These are phyloP conservation scores for Pelargonium citronellum DNA, from an alignment of 441 rosid genomes.

Conservation along the genomic window DNA sequence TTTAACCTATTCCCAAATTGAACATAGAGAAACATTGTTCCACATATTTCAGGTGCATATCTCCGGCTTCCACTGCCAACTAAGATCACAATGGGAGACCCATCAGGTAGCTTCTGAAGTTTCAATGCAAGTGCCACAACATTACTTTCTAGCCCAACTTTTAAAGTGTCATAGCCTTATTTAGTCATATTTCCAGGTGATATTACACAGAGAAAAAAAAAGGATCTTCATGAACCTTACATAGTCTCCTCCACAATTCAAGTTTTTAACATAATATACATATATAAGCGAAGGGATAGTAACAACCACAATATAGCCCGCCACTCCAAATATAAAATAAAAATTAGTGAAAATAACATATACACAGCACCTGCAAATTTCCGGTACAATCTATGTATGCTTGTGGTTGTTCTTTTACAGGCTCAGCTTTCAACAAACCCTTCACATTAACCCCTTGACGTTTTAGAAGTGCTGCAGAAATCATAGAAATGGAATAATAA, in stretches of 20 bases:
- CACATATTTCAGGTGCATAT: neutral
- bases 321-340: neutral
- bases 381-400: constrained; percentile 96
- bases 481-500: constrained; percentile 10
- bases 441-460: constrained; percentile 94
- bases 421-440: constrained; percentile 64
- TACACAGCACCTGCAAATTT: constrained; percentile 74
- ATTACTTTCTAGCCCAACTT: neutral
- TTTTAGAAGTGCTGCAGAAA: constrained; percentile 72
- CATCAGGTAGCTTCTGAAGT: neutral
- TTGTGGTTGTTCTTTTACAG: constrained; percentile 79
- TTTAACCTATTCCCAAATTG: neutral
- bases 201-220: neutral
- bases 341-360: constrained; percentile 12
- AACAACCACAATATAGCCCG: neutral
- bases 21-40: neutral
- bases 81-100: neutral
- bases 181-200: neutral
- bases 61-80: neutral
- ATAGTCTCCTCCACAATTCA: no score
- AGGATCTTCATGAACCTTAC: no score
- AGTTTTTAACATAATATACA: no score
- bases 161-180: neutral
- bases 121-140: neutral
- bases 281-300: no score